Percentiles rank a stretch among this genome's conserved stretches.
These are phyloP conservation scores for Amorphotheca resinae DNA, from an alignment of 495 filamentous ascomycete species.

Conservation along the genomic window DNA sequence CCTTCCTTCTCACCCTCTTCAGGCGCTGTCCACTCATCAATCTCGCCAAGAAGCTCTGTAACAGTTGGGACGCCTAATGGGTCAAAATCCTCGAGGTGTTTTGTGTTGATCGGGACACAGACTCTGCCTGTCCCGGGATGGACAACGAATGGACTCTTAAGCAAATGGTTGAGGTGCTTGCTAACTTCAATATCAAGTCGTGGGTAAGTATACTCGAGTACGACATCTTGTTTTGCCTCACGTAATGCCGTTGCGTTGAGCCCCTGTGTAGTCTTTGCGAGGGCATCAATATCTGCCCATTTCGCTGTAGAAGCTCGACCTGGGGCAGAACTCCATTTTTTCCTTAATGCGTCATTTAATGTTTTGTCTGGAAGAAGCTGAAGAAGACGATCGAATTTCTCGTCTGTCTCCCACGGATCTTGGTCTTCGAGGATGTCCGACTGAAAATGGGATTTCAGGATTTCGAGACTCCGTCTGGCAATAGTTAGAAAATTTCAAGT, in stretches of 20 bases:
- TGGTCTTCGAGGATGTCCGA: slow-evolving; percentile 68
- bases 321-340: slow-evolving; percentile 82
- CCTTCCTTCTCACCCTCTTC: slow-evolving; percentile 26
- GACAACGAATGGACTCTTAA: slow-evolving; percentile 92
- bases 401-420: slow-evolving; percentile 64
- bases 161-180: slow-evolving; percentile 93
- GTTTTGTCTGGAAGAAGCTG: slow-evolving; percentile 62
- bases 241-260: slow-evolving; percentile 52
- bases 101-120: slow-evolving; percentile 83
- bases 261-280: slow-evolving; percentile 61
- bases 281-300: slow-evolving; percentile 83
- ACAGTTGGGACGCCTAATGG: slow-evolving; percentile 81
- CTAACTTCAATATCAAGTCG: slow-evolving; percentile 90
- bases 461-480: slow-evolving; percentile 63
- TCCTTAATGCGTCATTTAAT: slow-evolving; percentile 61
- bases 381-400: slow-evolving; percentile 62
- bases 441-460: slow-evolving; percentile 61
- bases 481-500: slow-evolving; percentile 8
- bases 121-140: slow-evolving; percentile 89
- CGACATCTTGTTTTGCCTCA: slow-evolving; percentile 88
- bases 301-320: slow-evolving; percentile 61
- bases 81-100: slow-evolving; percentile 64
- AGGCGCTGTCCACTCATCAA: slow-evolving; percentile 55
- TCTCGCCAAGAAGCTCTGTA: slow-evolving; percentile 61
- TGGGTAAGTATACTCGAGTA: slow-evolving; percentile 97